Base-by-base conservation (phyloP, 805 yeast genomes). In the Grigorovia transvaalensis region DNA sequence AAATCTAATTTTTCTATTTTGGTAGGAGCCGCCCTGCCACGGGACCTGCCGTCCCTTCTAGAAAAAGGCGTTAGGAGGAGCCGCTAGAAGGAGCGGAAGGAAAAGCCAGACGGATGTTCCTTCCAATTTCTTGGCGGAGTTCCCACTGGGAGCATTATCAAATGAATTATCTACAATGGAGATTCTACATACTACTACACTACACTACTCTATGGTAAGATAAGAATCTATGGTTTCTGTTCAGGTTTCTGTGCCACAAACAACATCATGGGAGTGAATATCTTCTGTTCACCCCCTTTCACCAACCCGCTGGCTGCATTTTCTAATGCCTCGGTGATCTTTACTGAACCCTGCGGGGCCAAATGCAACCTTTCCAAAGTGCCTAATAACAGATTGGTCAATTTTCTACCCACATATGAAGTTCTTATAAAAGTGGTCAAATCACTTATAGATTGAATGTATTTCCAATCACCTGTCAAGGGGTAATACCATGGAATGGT, bases 221-320 rank as follows among this genome's bases (percentile, higher is more conserved):
- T n/a, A n/a, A n/a, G n/a, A n/a, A n/a, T n/a, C n/a, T n/a, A n/a
- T n/a, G 27, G 27, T 23, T 3, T 23, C 27, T 23, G n/a, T n/a
- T 70, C 67, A 57, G 98, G 98, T 74, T 91, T 91, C 74, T 80
- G 84, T 61, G 80, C 89, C 58, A 93, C 80, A 67, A 82, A 91
- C 68, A 93, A 77, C 93, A 88, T 86, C 99, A 93, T 93, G 64
- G 99, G 99, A 44, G 98, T 91, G 75, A 93, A 93, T 59, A 93
- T 76, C 63, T 85, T 83, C 70, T 84, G 77, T 71, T 77, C 78
- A 69, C 96, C 99, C 71, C 99, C 99, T 52, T 82, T 86, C 53
- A 90, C 96, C 64, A 93, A 79, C 70, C 89, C 90, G 54, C 91
- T 83, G 52, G 98, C 98, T 55, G 99, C 99, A 68, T 90, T 93